phyloP scores from a whole-genome alignment of 2,329 filamentous ascomycete species.

The Penicillium sp. region DNA sequence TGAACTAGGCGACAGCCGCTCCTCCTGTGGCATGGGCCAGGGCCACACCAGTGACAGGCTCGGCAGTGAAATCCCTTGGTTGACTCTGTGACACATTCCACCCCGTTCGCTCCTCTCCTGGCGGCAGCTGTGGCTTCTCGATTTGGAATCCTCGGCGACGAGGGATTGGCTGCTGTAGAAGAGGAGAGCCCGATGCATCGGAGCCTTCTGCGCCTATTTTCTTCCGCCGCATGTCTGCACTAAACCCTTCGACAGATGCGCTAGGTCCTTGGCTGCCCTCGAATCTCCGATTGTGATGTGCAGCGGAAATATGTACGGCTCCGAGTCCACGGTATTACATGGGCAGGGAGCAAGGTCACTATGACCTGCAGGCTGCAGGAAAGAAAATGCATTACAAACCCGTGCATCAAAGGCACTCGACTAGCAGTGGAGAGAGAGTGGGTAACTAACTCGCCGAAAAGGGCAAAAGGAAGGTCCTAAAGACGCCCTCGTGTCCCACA shows the following conservation, averaged over 20 bases:
- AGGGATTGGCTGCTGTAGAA: constrained; percentile 6
- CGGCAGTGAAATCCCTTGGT: constrained; percentile 16
- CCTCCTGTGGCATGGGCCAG: constrained; percentile 23
- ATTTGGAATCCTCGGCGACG: constrained; percentile 1
- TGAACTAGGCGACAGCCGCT: constrained; percentile 20
- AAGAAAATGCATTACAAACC: constrained; percentile 18
- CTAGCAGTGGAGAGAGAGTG: constrained; percentile 15
- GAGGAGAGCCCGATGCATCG: constrained; percentile 1
- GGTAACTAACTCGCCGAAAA: constrained; percentile 10
- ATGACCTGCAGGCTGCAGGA: constrained; percentile 23
- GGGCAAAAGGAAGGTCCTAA: constrained; percentile 19
- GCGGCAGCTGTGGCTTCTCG: constrained; percentile 14
- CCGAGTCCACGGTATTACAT: constrained; percentile 3
- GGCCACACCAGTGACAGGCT: constrained; percentile 18
- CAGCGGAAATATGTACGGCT: not conserved
- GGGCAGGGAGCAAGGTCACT: constrained; percentile 11
- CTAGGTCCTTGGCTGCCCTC: not conserved
- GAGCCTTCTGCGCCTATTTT: constrained; percentile 1
- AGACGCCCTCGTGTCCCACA: constrained; percentile 17
- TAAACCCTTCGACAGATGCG: no score
- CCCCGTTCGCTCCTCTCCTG: constrained; percentile 11
- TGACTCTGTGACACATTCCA: constrained; percentile 26
- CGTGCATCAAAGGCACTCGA: constrained; percentile 18
- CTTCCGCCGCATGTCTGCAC: no score
- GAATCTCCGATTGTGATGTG: not conserved